Evolutionary conservation across 1,284 basidiomycete species (phyloP).

Genomic region (Boletus sp.): DNA sequence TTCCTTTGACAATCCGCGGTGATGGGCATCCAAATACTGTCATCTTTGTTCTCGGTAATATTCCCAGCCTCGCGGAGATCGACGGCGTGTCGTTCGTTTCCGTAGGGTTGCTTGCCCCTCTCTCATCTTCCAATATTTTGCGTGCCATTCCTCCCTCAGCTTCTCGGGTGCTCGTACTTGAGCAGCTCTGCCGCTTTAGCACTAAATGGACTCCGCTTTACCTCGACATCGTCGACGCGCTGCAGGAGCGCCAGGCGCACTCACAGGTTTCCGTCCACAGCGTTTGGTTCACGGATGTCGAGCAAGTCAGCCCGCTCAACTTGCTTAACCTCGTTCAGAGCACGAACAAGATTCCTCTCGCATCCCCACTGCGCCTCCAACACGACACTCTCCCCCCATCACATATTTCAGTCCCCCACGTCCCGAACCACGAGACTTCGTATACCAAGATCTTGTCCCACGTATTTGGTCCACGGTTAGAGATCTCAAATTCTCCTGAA

Average conservation of each 20-base stretch:
- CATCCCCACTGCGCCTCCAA: slow-evolving; percentile 48
- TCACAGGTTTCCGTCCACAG: slow-evolving; percentile 54
- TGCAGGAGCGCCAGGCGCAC: slow-evolving; percentile 59
- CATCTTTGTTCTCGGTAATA: slow-evolving; percentile 67
- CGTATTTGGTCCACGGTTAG: slow-evolving; percentile 79
- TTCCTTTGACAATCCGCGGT: slow-evolving; percentile 46
- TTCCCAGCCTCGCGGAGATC: slow-evolving; percentile 41
- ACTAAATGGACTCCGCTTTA: slow-evolving; percentile 89
- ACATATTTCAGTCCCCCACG: slow-evolving; percentile 43
- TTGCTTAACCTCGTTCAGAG: slow-evolving; percentile 47
- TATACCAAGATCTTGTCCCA: slow-evolving; percentile 89
- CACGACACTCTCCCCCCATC: slow-evolving; percentile 22
- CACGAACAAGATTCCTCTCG: slow-evolving; percentile 34
- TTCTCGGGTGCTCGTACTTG: slow-evolving; percentile 79
- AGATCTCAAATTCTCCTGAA: slow-evolving; percentile 81
- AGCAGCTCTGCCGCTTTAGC: slow-evolving; percentile 70
- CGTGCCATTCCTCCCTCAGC: slow-evolving; percentile 61
- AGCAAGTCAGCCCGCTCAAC: slow-evolving; percentile 42
- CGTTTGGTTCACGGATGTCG: slow-evolving; percentile 54
- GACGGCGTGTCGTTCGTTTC: slow-evolving; percentile 66
- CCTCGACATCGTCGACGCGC: slow-evolving; percentile 73
- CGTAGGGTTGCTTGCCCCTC: slow-evolving; percentile 73
- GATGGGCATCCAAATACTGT: slow-evolving; percentile 57
- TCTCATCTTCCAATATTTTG: slow-evolving; percentile 64
- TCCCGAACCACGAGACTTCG: slow-evolving; percentile 86